Evolutionary conservation across 768 basidiomycete genomes (phyloP).

Genomic region (Boletales sp.): DNA sequence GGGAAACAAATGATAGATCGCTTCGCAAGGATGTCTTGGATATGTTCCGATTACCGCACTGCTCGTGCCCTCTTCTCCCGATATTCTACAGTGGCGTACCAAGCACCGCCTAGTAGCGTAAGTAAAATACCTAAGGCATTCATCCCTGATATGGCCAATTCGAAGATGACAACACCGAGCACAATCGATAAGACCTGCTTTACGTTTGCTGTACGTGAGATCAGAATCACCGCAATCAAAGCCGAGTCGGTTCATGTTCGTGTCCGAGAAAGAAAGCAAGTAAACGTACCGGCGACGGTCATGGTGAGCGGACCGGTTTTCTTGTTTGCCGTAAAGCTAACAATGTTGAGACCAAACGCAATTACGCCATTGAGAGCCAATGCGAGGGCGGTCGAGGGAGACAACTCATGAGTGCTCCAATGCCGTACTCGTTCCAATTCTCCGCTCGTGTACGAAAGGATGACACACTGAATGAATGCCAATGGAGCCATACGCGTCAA

Average conservation of each 20-base stretch:
- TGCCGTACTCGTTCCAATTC: conserved; percentile 65
- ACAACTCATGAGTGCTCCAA: conserved; percentile 42
- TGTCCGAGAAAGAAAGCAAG: background rate
- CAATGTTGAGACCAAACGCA: conserved; percentile 91
- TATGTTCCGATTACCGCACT: conserved; percentile 5
- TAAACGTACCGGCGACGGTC: conserved; percentile 76
- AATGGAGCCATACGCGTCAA: conserved; percentile 88
- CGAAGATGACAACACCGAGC: conserved; percentile 78
- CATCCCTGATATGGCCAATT: conserved; percentile 71
- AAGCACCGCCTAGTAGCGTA: conserved; percentile 83
- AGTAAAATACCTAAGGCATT: conserved; percentile 83
- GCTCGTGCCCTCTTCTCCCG: conserved; percentile 37
- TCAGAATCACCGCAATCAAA: conserved; percentile 3
- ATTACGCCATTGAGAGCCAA: conserved; percentile 77
- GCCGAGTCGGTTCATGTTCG: too few relatives aligned
- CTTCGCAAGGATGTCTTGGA: background rate
- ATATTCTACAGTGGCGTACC: conserved; percentile 71
- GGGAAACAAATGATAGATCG: background rate
- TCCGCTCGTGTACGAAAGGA: conserved; percentile 74
- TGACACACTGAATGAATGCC: conserved; percentile 82
- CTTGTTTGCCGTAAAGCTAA: conserved; percentile 95
- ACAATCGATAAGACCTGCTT: conserved; percentile 92
- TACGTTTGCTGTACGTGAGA: conserved; percentile 63
- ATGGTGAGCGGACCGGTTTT: conserved; percentile 86
- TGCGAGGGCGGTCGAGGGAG: conserved; percentile 41